Base-by-base conservation (phyloP, 140 eudicot species). In the Stevia rebaudiana region DNA sequence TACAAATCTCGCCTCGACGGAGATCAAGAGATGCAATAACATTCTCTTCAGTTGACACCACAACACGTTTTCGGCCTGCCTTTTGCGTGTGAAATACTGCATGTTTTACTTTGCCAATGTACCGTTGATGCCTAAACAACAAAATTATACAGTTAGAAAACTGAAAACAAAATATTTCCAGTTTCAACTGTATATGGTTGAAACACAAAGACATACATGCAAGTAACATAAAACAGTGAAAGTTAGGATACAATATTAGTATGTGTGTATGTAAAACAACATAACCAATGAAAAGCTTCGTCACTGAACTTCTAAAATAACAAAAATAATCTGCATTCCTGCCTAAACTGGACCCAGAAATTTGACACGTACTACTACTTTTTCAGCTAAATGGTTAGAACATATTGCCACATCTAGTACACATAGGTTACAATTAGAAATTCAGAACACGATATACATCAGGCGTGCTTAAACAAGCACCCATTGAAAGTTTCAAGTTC, bases 1-100 rank as follows among this genome's bases (percentile, higher is more conserved):
- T 72, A 91, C 98, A 92, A 50, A 92, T 85, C 74, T 92, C 94
- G 71, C 95, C 98, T 28, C 81, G 88, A 17, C 98, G 90, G 53
- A 88, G 99, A 82, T 94, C 97, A 67, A 88, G 95, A 12, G 99
- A 88, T n/a, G 97, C 97, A 22, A 88, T 50, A 33, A 88, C 97
- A 51, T 88, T 88, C 79, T 94, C 95, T 56, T 94, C 86, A 15
- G 98, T 92, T n/a, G 98, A 78, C 9, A 92, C 95, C 16, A 94
- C 67, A 11, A 94, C 97, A 42, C 99, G 94, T 83, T 92, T 92
- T 10, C 98, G 70, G 19, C 86, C 98, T 24, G 95, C 94, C 85
- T 94, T 94, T 58, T 85, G 99, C 0, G 99, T 94, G 74, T 88
- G 99, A 76, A 94, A 94, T 25, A 88, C 95, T 24, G 99, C 99